A percentile compares a stretch with the other conserved stretches of the same genome.
phyloP scores from a whole-genome alignment of 73 alveolate species.

The Paramecium sexaurelia region DNA sequence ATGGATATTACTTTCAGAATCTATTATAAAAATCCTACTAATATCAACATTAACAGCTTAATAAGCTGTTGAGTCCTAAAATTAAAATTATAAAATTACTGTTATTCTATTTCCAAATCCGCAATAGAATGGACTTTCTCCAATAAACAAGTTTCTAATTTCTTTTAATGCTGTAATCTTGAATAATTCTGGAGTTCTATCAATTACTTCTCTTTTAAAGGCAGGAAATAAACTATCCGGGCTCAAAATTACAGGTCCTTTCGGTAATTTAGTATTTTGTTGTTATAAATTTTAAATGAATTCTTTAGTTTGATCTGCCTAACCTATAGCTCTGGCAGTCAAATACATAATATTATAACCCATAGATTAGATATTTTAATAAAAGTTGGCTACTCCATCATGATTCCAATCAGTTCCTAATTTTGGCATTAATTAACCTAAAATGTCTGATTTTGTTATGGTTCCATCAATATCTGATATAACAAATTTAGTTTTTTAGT shows the following conservation, averaged over 20 bases:
- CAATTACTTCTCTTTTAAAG: slow-evolving; percentile 93
- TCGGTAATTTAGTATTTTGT: slow-evolving; percentile 72
- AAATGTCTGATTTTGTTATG: slow-evolving; percentile 92
- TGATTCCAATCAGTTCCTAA: slow-evolving; percentile 98
- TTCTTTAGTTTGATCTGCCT: slow-evolving; percentile 70
- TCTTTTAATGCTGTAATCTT: slow-evolving; percentile 90
- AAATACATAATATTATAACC: slow-evolving; percentile 96
- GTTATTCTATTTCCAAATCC: slow-evolving; percentile 99
- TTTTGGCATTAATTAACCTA: slow-evolving; percentile 95
- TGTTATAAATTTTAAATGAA: slow-evolving; percentile 45
- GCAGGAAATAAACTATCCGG: slow-evolving; percentile 94
- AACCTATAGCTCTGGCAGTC: slow-evolving; percentile 97
- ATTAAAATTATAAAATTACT: slow-evolving; percentile 19
- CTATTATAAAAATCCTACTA: slow-evolving; percentile 87
- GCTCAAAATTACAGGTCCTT: slow-evolving; percentile 96
- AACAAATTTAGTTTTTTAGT: slow-evolving; percentile 79
- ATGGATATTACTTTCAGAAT: slow-evolving; percentile 65
- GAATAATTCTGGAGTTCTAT: slow-evolving; percentile 87
- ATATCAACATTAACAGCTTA: slow-evolving; percentile 87
- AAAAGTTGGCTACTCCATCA: slow-evolving; percentile 87
- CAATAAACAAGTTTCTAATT: slow-evolving; percentile 86
- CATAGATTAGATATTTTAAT: slow-evolving; percentile 75
- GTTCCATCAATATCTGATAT: slow-evolving; percentile 99
- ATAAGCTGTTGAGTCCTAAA: slow-evolving; percentile 90
- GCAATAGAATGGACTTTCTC: slow-evolving; percentile 89